Base-by-base conservation (phyloP, 2,329 filamentous ascomycete genomes). In the Cladosporium colombiae region DNA sequence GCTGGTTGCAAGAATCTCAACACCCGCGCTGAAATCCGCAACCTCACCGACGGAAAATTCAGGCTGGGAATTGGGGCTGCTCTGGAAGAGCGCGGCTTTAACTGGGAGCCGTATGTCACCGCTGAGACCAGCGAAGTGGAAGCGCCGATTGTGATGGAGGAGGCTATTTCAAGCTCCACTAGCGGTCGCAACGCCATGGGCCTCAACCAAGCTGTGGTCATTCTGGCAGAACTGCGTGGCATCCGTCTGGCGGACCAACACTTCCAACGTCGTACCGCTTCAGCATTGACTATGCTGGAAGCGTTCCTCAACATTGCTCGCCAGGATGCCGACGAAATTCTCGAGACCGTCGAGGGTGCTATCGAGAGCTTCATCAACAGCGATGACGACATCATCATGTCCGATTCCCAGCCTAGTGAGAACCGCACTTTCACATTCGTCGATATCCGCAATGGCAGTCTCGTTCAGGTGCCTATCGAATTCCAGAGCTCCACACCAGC, bases 21-120 rank as follows among this genome's bases (percentile, higher is more conserved):
- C 56, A 69, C 66, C 25, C 56, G 76, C 23, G 67, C 74, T 2
- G 73, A 75, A 62, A 76, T 75, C 27, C 73, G 74, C 53, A 63
- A 55, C 27, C 72, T 72, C n/a, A 72, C 75, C 40, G 71, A 72
- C 50, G 71, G 75, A 31, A 70, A 73, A 18, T 75, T 77, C 64
- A 73, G 72, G 21, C 63, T 70, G 0, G 71, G 70, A 5, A 71
- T 77, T 11, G 75, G 72, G 8, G 63, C 66, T 10, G 63, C 70
- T 16, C 65, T 77, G 1, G 72, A 73, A 53, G 64, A 64, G 16
- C 68, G 70, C n/a, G 73, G 75, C 14, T 69, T 77, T 35, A 69
- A 75, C 27, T 77, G 74, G 75, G 75, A 76, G 16, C 71, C 74
- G 7, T 78, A 78, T 35, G 75, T 75, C 23, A 76, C 74, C 5